Evolutionary conservation across 164 flowering plant species (phyloP).

Genomic region (Berberis thunbergii): DNA sequence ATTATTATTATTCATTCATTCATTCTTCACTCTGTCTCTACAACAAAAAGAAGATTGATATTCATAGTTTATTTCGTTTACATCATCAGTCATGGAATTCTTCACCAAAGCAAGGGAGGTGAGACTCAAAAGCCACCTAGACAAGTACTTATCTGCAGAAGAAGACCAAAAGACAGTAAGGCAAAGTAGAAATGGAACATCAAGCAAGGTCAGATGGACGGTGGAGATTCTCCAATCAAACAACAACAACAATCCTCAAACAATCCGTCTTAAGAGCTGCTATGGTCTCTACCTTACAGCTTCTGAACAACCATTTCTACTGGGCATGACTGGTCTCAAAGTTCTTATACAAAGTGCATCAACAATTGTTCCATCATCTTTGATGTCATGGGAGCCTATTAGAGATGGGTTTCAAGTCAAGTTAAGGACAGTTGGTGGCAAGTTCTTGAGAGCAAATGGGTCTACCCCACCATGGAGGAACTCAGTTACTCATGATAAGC

Average conservation of each 20-base stretch:
- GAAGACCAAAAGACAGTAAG: slow-evolving; percentile 41
- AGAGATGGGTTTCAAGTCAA: slow-evolving; percentile 64
- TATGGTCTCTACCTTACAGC: slow-evolving; percentile 47
- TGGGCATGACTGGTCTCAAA: slow-evolving; percentile 55
- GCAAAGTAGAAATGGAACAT: slow-evolving; percentile 38
- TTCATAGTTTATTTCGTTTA: not conserved
- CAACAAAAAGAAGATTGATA: no score
- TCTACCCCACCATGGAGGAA: slow-evolving; percentile 75
- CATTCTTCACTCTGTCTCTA: no score
- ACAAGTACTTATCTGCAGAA: slow-evolving; percentile 60
- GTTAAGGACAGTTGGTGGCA: slow-evolving; percentile 38
- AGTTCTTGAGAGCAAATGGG: slow-evolving; percentile 58
- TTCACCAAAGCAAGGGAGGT: slow-evolving; percentile 37
- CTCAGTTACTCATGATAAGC: slow-evolving; percentile 59
- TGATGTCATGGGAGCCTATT: slow-evolving; percentile 54
- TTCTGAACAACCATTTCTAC: slow-evolving; percentile 34
- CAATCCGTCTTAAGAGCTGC: slow-evolving; percentile 42
- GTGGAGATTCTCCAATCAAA: slow-evolving; percentile 28
- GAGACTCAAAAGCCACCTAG: slow-evolving; percentile 53
- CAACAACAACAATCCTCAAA: slow-evolving; percentile 1
- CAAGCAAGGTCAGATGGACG: slow-evolving; percentile 28
- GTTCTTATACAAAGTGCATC: slow-evolving; percentile 24
- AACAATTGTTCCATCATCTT: slow-evolving; percentile 5
- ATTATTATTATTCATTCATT: no score
- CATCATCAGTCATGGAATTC: slow-evolving; percentile 29